Evolutionary conservation across 2,329 filamentous ascomycete species (phyloP).

Genomic region (Aspergillus puulaauensis): DNA sequence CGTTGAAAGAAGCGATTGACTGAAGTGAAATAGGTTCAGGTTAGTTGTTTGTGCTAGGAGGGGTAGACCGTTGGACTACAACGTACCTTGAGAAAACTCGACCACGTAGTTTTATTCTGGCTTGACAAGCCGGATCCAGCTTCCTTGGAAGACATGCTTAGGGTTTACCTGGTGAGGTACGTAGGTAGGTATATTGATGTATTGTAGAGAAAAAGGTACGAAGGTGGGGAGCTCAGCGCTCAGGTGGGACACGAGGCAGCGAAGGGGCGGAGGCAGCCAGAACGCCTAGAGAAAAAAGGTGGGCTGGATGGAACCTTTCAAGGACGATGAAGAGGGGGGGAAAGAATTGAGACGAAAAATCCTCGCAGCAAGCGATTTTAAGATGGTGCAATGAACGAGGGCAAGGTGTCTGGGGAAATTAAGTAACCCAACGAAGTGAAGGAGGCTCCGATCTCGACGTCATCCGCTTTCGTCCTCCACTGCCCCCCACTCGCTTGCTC

Average conservation of each 20-base stretch:
- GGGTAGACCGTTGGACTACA: neutral
- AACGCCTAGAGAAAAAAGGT: neutral
- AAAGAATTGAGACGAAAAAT: neutral
- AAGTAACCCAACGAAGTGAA: neutral
- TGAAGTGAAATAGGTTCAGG: constrained; percentile 19
- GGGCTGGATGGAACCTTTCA: neutral
- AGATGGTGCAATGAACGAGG: constrained; percentile 2
- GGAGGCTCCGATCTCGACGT: constrained; percentile 13
- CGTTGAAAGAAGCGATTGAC: constrained; percentile 78
- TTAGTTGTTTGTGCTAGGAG: constrained; percentile 3
- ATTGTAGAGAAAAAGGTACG: neutral
- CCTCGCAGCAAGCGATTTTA: neutral
- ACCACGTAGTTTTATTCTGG: constrained; percentile 47
- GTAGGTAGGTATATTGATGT: neutral
- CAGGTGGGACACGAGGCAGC: neutral
- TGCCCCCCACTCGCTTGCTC: neutral
- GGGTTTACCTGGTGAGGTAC: neutral
- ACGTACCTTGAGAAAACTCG: constrained; percentile 48
- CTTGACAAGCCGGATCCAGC: constrained; percentile 42
- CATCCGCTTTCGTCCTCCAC: neutral
- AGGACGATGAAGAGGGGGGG: constrained; percentile 3
- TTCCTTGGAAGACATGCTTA: constrained; percentile 37
- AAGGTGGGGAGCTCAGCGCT: constrained; percentile 1
- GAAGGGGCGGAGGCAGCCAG: neutral
- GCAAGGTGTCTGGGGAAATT: constrained; percentile 1